phyloP scores from a whole-genome alignment of 139 green algal genomes.

The Zygnema cylindricum region DNA sequence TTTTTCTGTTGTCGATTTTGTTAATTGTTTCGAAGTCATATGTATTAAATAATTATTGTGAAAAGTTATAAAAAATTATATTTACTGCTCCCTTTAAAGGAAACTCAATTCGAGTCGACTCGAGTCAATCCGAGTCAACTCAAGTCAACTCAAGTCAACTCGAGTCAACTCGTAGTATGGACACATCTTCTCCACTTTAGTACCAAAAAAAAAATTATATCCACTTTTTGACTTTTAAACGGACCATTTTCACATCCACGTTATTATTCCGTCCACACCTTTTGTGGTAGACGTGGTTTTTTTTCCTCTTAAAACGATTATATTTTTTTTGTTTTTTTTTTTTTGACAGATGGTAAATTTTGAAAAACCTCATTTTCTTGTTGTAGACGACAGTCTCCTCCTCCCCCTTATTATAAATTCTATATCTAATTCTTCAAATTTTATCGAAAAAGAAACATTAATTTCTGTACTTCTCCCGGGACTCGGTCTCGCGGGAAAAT shows the following conservation, averaged over 20 bases:
- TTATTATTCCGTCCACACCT: too few species aligned
- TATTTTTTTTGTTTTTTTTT: background rate
- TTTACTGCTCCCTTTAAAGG: too few species aligned
- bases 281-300: too few species aligned
- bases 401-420: background rate
- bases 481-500: background rate
- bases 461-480: background rate
- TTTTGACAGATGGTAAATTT: background rate
- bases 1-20: background rate
- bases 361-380: background rate
- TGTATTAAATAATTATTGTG: background rate
- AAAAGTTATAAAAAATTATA: background rate
- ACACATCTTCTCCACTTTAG: too few species aligned
- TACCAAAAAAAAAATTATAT: too few species aligned
- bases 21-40: background rate
- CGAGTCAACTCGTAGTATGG: too few species aligned
- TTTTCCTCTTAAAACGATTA: background rate
- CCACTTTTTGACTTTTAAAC: too few species aligned
- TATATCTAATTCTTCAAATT: background rate
- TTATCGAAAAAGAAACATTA: background rate
- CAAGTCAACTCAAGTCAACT: too few species aligned
- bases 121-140: too few species aligned
- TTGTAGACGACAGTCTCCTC: conserved; percentile 9
- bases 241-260: too few species aligned
- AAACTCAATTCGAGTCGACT: too few species aligned